Percentiles rank a stretch among this genome's conserved stretches.
These are phyloP conservation scores for Inonotus obliquus DNA, from an alignment of 1,284 basidiomycete species.

Conservation along the genomic window DNA sequence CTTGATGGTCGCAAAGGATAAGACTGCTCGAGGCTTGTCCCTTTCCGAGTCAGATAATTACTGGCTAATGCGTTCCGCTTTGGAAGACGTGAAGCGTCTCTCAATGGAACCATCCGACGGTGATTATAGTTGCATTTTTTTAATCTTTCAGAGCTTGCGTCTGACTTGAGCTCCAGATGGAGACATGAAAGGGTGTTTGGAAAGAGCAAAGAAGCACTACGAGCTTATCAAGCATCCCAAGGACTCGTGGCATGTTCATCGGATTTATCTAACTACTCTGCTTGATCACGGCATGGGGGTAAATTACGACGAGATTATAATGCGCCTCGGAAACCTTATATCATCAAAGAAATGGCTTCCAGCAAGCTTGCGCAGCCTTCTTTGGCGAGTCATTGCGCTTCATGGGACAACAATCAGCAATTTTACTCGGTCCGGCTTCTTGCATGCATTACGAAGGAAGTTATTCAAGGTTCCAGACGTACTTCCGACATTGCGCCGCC, in stretches of 20 bases:
- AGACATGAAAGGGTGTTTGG: background rate
- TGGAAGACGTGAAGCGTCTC: conserved; percentile 22
- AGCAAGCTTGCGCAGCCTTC: background rate
- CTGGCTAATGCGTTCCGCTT: conserved; percentile 37
- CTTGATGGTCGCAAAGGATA: conserved; percentile 26
- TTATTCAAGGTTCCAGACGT: conserved; percentile 3
- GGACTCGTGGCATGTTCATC: conserved; percentile 4
- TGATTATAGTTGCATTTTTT: background rate
- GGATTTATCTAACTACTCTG: background rate
- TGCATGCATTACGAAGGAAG: conserved; percentile 3
- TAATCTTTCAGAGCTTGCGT: background rate
- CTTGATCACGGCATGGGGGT: background rate
- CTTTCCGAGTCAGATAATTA: conserved; percentile 34
- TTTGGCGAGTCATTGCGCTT: conserved; percentile 3
- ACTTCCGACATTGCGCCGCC: background rate
- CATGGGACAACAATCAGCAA: background rate
- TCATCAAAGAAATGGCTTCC: background rate
- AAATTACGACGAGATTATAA: conserved; percentile 6
- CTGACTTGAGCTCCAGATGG: background rate
- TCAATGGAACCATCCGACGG: background rate
- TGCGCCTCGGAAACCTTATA: conserved; percentile 1
- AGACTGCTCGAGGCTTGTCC: conserved; percentile 23
- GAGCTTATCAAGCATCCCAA: background rate
- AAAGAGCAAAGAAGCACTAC: conserved; percentile 14
- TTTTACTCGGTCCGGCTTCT: conserved; percentile 12